These are phyloP conservation scores for Pleurotus citrinopileatus DNA, from an alignment of 768 basidiomycete species.

Conservation along the genomic window DNA sequence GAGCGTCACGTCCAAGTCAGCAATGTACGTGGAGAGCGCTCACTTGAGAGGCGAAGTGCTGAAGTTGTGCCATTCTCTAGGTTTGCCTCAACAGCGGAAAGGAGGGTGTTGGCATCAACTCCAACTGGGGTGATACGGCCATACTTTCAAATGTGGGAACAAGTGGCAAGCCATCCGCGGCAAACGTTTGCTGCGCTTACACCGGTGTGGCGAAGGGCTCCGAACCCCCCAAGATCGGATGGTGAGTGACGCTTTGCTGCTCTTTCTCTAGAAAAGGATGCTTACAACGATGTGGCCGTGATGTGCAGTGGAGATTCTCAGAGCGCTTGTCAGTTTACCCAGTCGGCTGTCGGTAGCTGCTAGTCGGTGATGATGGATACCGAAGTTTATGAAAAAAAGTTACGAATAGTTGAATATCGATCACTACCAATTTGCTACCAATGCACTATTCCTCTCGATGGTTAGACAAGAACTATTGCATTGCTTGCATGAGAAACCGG, in stretches of 20 bases:
- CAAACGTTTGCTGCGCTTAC: slow-evolving; percentile 26
- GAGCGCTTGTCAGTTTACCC: slow-evolving; percentile 21
- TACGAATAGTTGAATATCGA: no score
- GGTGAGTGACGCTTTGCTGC: slow-evolving; percentile 16
- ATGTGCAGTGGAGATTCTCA: slow-evolving; percentile 19
- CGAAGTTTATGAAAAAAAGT: neutral
- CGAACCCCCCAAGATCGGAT: slow-evolving; percentile 27
- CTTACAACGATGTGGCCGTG: neutral
- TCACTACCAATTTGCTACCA: no score
- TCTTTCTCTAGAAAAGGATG: neutral
- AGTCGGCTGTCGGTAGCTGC: slow-evolving; percentile 22
- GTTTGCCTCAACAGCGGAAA: slow-evolving; percentile 22
- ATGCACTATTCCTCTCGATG: no score
- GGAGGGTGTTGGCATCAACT: slow-evolving; percentile 24
- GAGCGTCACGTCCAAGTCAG: slow-evolving; percentile 23
- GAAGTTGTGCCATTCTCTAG: slow-evolving; percentile 9
- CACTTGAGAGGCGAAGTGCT: no score
- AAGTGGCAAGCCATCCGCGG: slow-evolving; percentile 21
- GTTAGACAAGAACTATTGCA: no score
- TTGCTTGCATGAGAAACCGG: no score
- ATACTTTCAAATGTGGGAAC: slow-evolving; percentile 22
- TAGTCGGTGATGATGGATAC: neutral
- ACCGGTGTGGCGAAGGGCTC: slow-evolving; percentile 19
- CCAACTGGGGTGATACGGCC: slow-evolving; percentile 28
- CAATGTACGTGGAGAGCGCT: slow-evolving; percentile 23